phyloP scores from a whole-genome alignment of 805 yeast genomes.

The Vanderwaltozyma tropicalis region DNA sequence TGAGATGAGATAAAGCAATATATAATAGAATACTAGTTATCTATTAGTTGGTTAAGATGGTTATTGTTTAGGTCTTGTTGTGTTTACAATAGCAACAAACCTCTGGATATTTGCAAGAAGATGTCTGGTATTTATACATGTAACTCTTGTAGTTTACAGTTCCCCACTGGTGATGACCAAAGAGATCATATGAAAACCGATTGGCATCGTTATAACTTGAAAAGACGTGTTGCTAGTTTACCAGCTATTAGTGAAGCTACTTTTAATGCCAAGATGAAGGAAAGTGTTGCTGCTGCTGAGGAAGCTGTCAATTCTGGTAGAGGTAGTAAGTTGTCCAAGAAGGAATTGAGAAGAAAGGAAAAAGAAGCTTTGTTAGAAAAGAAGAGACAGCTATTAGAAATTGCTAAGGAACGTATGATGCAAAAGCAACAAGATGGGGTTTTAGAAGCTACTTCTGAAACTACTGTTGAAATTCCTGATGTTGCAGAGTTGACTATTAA shows the following conservation, averaged over 20 bases:
- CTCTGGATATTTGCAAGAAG: neutral
- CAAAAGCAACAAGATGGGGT: conserved; percentile 2
- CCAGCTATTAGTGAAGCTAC: conserved; percentile 61
- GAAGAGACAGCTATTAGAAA: conserved; percentile 32
- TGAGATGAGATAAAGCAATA: conserved; percentile 3
- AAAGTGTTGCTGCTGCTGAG: conserved; percentile 18
- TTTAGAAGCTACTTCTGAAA: neutral
- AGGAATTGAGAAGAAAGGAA: conserved; percentile 33
- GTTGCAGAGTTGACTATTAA: neutral
- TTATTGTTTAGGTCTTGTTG: no score
- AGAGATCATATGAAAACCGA: conserved; percentile 91
- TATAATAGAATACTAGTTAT: neutral
- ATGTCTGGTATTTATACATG: conserved; percentile 46
- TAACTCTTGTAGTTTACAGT: conserved; percentile 77
- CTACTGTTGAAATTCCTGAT: neutral
- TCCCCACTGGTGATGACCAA: conserved; percentile 67
- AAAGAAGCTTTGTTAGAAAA: conserved; percentile 35
- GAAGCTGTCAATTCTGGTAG: conserved; percentile 7
- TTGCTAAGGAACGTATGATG: conserved; percentile 32
- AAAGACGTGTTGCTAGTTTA: conserved; percentile 81
- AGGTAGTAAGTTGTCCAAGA: conserved; percentile 30
- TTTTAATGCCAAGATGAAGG: conserved; percentile 58
- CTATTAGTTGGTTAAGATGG: neutral
- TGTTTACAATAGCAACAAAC: no score
- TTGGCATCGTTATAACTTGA: conserved; percentile 95